Conservation (phyloP, 2,329 filamentous ascomycete genomes). For the Sporothrix globosa region DNA sequence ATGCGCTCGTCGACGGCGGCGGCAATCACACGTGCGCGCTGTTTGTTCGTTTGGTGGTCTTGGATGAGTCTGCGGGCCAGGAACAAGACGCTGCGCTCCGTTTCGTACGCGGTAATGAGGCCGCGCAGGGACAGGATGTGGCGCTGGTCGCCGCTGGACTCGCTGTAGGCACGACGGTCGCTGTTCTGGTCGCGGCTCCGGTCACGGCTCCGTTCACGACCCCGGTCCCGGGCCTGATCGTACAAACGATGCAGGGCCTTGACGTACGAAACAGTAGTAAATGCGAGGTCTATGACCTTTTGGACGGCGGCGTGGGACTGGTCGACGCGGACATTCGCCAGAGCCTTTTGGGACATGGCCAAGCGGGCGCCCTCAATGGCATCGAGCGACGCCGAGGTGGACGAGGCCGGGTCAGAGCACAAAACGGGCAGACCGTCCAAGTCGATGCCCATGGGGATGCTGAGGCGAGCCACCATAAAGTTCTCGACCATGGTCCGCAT, state of each 20-base stretch:
- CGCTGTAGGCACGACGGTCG: no score
- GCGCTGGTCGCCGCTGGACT: no score
- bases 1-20: neutral
- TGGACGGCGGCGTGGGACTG: neutral
- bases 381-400: neutral
- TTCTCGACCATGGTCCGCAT: neutral
- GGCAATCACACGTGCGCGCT: neutral
- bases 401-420: neutral
- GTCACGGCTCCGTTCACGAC: no score
- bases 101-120: neutral
- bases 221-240: neutral
- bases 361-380: neutral
- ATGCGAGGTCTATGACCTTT: neutral
- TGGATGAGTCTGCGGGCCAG: neutral
- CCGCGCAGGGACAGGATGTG: neutral
- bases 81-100: neutral
- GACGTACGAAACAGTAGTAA: neutral
- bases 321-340: neutral
- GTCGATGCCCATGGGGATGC: slow-evolving; percentile 12
- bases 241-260: neutral
- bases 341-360: neutral
- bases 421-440: neutral
- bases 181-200: no score
- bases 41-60: neutral
- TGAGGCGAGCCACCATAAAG: neutral